phyloP scores from a whole-genome alignment of 75 land plant species.

The Selaginella tamariscina region DNA sequence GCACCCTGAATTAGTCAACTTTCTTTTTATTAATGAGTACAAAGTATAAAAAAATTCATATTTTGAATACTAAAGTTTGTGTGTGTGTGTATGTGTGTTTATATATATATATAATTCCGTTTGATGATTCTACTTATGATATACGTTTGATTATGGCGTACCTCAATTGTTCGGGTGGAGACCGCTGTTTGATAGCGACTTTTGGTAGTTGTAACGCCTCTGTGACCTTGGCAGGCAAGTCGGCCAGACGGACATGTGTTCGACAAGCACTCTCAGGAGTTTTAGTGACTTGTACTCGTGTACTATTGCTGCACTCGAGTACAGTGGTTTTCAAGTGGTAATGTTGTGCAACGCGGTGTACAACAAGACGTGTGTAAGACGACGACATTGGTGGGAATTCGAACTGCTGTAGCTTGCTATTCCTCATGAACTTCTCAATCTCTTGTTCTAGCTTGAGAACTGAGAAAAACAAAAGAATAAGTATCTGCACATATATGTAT shows the following conservation, averaged over 20 bases:
- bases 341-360: constrained; percentile 8
- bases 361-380: neutral
- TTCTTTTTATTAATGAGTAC: no score
- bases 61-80: no score
- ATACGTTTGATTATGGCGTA: no score
- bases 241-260: constrained; percentile 44
- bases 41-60: no score
- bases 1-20: no score
- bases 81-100: no score
- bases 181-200: constrained; percentile 61
- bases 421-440: neutral
- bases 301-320: constrained; percentile 7
- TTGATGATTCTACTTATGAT: no score
- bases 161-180: neutral
- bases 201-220: constrained; percentile 26
- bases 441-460: neutral
- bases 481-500: no score
- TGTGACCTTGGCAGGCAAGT: constrained; percentile 47
- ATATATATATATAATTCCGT: no score
- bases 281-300: constrained; percentile 49
- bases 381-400: constrained; percentile 9
- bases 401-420: neutral
- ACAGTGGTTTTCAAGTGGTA: neutral
- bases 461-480: no score
- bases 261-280: constrained; percentile 46